phyloP scores from a whole-genome alignment of 495 filamentous ascomycete genomes.

The Jackrogersella multiformis region DNA sequence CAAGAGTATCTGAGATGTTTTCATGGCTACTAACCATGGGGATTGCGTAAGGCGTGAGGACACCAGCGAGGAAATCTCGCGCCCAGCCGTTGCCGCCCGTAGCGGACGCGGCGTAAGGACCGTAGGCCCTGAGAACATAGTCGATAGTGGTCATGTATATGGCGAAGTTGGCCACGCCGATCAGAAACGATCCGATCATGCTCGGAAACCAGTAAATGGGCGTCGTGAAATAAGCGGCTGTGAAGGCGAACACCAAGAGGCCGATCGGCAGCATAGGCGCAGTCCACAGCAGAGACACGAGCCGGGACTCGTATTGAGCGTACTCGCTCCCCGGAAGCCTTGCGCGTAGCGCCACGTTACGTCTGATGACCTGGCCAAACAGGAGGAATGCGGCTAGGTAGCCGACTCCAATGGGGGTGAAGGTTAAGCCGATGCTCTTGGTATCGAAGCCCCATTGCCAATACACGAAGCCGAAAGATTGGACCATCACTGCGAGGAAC shows the following conservation, averaged over 20 bases:
- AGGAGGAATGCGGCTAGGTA: slow-evolving; percentile 67
- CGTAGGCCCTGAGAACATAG: slow-evolving; percentile 77
- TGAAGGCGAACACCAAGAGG: slow-evolving; percentile 70
- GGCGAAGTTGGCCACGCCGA: slow-evolving; percentile 73
- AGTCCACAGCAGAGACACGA: slow-evolving; percentile 67
- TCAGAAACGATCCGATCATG: slow-evolving; percentile 69
- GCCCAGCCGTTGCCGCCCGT: slow-evolving; percentile 78
- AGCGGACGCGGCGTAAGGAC: slow-evolving; percentile 75
- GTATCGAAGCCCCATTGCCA: slow-evolving; percentile 65
- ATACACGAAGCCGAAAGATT: slow-evolving; percentile 68
- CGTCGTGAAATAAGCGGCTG: slow-evolving; percentile 66
- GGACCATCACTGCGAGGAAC: slow-evolving; percentile 61
- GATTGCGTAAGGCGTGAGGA: slow-evolving; percentile 69
- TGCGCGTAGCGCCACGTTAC: slow-evolving; percentile 59
- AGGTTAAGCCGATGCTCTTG: slow-evolving; percentile 62
- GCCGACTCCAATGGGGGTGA: slow-evolving; percentile 67
- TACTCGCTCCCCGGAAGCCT: slow-evolving; percentile 62
- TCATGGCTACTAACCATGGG: slow-evolving; percentile 52
- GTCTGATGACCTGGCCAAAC: slow-evolving; percentile 62
- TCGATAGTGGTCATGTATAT: slow-evolving; percentile 83
- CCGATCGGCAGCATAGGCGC: slow-evolving; percentile 68
- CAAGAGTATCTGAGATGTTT: no score
- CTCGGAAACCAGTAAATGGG: slow-evolving; percentile 72
- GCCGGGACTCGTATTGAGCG: slow-evolving; percentile 68
- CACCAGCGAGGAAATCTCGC: slow-evolving; percentile 75